Percentiles rank a stretch among this genome's conserved stretches.
Evolutionary conservation across 2,329 filamentous ascomycete genomes (phyloP).

Genomic region (Fonsecaea nubica): DNA sequence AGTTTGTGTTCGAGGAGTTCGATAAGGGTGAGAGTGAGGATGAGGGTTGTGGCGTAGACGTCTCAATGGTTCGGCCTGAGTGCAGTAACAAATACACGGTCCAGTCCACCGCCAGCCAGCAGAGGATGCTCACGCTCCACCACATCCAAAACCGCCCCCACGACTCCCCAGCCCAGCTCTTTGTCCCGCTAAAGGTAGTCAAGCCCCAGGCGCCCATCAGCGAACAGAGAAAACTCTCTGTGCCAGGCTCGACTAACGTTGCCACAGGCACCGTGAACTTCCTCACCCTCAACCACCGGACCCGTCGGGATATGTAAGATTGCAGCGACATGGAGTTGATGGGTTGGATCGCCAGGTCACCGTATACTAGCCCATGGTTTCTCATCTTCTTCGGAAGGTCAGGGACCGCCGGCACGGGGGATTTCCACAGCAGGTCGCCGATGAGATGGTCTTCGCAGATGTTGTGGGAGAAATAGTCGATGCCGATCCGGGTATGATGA

Average conservation of each 20-base stretch:
- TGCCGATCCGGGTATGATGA: constrained; percentile 63
- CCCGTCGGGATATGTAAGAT: constrained; percentile 79
- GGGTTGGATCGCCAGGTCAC: constrained; percentile 88
- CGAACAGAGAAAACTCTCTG: constrained; percentile 85
- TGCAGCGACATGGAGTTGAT: constrained; percentile 78
- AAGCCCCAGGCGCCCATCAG: constrained; percentile 78
- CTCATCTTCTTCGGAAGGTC: constrained; percentile 48
- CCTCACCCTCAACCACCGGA: constrained; percentile 88
- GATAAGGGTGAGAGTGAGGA: background rate
- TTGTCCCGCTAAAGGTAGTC: constrained; percentile 67
- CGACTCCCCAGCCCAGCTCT: constrained; percentile 63
- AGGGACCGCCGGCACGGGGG: constrained; percentile 58
- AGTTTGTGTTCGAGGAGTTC: background rate
- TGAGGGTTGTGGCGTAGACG: background rate
- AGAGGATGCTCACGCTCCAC: constrained; percentile 69
- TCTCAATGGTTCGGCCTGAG: constrained; percentile 70
- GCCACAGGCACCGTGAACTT: constrained; percentile 93
- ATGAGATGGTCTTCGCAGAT: constrained; percentile 99
- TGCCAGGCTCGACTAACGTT: constrained; percentile 89
- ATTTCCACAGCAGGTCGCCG: constrained; percentile 86
- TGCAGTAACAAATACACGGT: constrained; percentile 76
- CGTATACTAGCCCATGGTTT: constrained; percentile 83
- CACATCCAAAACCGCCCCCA: constrained; percentile 70
- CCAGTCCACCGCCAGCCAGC: constrained; percentile 80
- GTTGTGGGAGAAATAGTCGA: constrained; percentile 92